phyloP scores from a whole-genome alignment of 371 early-diverging fungal species.

The Apophysomyces elegans region DNA sequence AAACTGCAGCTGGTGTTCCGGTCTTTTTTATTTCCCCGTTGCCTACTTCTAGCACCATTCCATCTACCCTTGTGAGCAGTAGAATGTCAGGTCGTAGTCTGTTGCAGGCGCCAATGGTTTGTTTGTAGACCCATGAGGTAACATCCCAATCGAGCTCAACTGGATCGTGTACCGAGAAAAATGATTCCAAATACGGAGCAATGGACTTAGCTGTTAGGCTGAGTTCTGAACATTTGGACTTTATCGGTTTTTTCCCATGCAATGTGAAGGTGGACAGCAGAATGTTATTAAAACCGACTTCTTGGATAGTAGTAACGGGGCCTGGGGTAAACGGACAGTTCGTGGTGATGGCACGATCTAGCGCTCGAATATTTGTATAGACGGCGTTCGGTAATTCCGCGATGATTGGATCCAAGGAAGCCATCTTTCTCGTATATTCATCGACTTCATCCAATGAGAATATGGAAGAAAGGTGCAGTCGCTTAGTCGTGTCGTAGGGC shows the following conservation, averaged over 20 bases:
- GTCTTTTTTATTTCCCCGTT: too few relatives aligned
- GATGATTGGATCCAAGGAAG: background rate
- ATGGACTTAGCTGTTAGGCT: constrained; percentile 14
- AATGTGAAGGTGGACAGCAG: constrained; percentile 19
- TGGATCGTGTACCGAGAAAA: constrained; percentile 25
- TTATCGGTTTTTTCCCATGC: constrained; percentile 25
- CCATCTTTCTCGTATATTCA: background rate
- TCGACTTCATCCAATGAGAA: background rate
- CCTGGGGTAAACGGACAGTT: constrained; percentile 19
- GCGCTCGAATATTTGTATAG: constrained; percentile 17
- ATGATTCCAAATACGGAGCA: constrained; percentile 16
- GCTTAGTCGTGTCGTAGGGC: background rate
- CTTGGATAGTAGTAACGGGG: constrained; percentile 16
- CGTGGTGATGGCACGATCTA: constrained; percentile 19
- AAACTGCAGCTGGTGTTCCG: too few relatives aligned
- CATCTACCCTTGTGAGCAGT: background rate
- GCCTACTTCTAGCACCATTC: too few relatives aligned
- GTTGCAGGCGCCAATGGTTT: constrained; percentile 12
- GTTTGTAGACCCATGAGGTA: constrained; percentile 26
- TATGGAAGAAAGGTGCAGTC: background rate
- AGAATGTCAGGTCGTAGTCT: constrained; percentile 21
- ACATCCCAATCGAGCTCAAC: constrained; percentile 26
- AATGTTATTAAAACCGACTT: constrained; percentile 21
- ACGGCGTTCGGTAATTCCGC: constrained; percentile 6
- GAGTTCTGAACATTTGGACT: constrained; percentile 19